Evolutionary conservation across 331 rosid genomes (phyloP).

Genomic region (Pyrus hybrid): DNA sequence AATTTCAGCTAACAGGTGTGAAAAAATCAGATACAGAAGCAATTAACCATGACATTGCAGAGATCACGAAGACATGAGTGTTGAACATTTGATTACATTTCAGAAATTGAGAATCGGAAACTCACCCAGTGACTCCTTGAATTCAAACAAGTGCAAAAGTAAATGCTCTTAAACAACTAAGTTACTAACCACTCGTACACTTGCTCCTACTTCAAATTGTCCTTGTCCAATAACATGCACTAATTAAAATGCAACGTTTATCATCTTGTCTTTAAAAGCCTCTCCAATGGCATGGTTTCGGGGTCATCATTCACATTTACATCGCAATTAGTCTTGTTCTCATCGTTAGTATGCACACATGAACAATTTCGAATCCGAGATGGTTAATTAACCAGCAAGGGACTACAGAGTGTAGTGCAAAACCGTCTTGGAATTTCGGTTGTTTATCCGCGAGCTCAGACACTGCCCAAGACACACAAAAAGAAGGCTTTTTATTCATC

Average conservation of each 20-base stretch:
- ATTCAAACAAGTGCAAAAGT: no score
- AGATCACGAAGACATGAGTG: neutral
- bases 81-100: no score
- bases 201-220: no score
- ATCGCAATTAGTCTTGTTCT: conserved; percentile 26
- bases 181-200: no score
- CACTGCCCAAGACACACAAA: conserved; percentile 35
- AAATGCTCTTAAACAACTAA: no score
- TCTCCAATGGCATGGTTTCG: conserved; percentile 9
- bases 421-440: conserved; percentile 48
- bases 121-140: no score
- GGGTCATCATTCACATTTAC: conserved; percentile 23
- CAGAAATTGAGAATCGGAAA: no score
- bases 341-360: conserved; percentile 37
- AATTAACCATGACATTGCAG: neutral
- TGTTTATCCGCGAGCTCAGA: conserved; percentile 31
- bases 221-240: no score
- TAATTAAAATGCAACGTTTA: no score
- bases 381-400: conserved; percentile 35
- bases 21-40: neutral
- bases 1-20: neutral
- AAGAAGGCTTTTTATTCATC: no score
- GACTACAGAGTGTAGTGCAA: conserved; percentile 38
- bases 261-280: no score
- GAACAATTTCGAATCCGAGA: conserved; percentile 46